Evolutionary conservation across 306 rosid genomes (phyloP).

Genomic region (Cucurbita maxima): DNA sequence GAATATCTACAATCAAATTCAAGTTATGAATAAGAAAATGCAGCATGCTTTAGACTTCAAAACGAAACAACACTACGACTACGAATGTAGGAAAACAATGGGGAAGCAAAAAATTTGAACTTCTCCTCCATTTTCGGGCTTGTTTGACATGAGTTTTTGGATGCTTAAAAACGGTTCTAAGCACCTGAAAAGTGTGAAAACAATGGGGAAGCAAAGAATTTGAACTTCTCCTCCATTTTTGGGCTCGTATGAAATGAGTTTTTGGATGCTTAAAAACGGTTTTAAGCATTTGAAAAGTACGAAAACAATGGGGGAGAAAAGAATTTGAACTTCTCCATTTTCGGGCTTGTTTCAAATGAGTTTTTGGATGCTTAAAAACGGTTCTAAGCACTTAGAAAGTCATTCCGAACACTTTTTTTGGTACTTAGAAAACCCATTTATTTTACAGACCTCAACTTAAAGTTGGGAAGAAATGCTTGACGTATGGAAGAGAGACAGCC

Average conservation of each 20-base stretch:
- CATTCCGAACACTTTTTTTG: too few relatives aligned
- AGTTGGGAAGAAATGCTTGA: slow-evolving; percentile 37
- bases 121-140: neutral
- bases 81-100: neutral
- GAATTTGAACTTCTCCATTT: neutral
- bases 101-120: neutral
- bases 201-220: neutral
- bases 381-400: neutral
- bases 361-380: too few relatives aligned
- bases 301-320: neutral
- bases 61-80: neutral
- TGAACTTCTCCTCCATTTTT: neutral
- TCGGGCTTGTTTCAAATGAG: neutral
- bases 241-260: neutral
- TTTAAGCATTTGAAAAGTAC: neutral
- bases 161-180: too few relatives aligned
- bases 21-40: neutral
- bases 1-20: slow-evolving; percentile 35
- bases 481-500: slow-evolving; percentile 72
- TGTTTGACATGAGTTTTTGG: too few relatives aligned
- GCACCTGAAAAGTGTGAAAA: neutral
- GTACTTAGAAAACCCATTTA: too few relatives aligned
- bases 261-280: too few relatives aligned
- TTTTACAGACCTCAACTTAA: slow-evolving; percentile 39
- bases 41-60: neutral